phyloP scores from a whole-genome alignment of 1,284 basidiomycete genomes.

The Naganishia albida region DNA sequence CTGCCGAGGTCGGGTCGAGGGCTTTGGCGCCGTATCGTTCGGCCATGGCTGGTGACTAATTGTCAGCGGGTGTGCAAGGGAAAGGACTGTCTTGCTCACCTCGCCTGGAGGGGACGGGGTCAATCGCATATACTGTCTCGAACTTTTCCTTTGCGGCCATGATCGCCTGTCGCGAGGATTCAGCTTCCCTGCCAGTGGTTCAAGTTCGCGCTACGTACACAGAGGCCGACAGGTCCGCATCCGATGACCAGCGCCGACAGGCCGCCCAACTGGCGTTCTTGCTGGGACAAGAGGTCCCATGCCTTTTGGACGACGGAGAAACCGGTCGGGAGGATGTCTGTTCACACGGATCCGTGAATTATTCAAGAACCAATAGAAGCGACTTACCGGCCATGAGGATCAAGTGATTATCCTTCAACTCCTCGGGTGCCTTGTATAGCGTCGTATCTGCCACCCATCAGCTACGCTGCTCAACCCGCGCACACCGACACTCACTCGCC shows the following conservation, averaged over 20 bases:
- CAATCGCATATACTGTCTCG: slow-evolving; percentile 45
- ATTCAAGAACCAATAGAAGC: not conserved
- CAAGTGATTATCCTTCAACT: slow-evolving; percentile 50
- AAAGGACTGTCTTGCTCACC: slow-evolving; percentile 19
- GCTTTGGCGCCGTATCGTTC: slow-evolving; percentile 52
- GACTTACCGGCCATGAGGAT: slow-evolving; percentile 49
- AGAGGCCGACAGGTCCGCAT: slow-evolving; percentile 56
- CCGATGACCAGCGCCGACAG: slow-evolving; percentile 51
- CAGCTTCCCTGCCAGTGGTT: not conserved
- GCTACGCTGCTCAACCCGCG: not conserved
- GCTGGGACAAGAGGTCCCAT: slow-evolving; percentile 43
- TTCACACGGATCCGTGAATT: not conserved
- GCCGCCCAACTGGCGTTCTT: slow-evolving; percentile 42
- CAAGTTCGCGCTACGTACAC: slow-evolving; percentile 30
- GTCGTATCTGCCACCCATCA: slow-evolving; percentile 39
- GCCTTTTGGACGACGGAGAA: slow-evolving; percentile 55
- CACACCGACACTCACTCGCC: slow-evolving; percentile 37
- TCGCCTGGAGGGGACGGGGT: slow-evolving; percentile 45
- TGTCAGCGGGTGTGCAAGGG: not conserved
- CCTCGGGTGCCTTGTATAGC: slow-evolving; percentile 52
- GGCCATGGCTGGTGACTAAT: slow-evolving; percentile 35
- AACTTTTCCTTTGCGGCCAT: slow-evolving; percentile 36
- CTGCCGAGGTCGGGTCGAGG: slow-evolving; percentile 40
- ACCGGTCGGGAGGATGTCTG: slow-evolving; percentile 56
- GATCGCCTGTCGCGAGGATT: slow-evolving; percentile 27